These are phyloP conservation scores for Metschnikowia matae DNA, from an alignment of 805 yeast genomes.

Conservation along the genomic window DNA sequence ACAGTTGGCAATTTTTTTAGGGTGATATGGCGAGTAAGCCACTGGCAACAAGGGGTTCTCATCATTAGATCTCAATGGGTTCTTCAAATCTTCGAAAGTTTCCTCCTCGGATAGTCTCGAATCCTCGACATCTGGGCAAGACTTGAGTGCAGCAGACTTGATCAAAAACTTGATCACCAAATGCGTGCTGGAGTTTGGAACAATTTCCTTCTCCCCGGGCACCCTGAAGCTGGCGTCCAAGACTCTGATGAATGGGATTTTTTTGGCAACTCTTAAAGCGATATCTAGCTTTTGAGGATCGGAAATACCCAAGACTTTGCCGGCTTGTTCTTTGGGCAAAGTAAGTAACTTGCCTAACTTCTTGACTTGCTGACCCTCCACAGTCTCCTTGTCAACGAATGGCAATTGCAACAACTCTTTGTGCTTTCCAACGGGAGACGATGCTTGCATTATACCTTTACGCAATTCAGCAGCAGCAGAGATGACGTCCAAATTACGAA, in stretches of 20 bases:
- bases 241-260: conserved; percentile 66
- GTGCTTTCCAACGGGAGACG: conserved; percentile 47
- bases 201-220: conserved; percentile 76
- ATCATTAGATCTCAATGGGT: conserved; percentile 64
- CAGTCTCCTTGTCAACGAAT: conserved; percentile 49
- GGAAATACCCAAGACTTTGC: conserved; percentile 51
- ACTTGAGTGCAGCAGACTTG: conserved; percentile 66
- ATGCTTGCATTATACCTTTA: conserved; percentile 73
- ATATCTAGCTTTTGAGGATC: conserved; percentile 43
- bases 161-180: conserved; percentile 71
- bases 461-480: conserved; percentile 59
- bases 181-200: conserved; percentile 64
- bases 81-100: conserved; percentile 60
- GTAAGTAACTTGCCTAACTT: conserved; percentile 70
- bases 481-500: conserved; percentile 69
- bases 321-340: conserved; percentile 50
- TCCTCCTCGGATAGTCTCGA: conserved; percentile 50
- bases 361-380: conserved; percentile 42
- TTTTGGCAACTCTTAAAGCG: conserved; percentile 53
- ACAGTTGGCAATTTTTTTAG: conserved; percentile 42
- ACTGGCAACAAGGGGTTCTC: conserved; percentile 66
- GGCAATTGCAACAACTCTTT: conserved; percentile 82
- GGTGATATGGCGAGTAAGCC: conserved; percentile 75
- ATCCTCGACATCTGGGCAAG: conserved; percentile 44
- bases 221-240: conserved; percentile 72